Percentiles rank a stretch among this genome's conserved stretches.
Evolutionary conservation across 306 rosid genomes (phyloP).

Genomic region (Quercus rubra): DNA sequence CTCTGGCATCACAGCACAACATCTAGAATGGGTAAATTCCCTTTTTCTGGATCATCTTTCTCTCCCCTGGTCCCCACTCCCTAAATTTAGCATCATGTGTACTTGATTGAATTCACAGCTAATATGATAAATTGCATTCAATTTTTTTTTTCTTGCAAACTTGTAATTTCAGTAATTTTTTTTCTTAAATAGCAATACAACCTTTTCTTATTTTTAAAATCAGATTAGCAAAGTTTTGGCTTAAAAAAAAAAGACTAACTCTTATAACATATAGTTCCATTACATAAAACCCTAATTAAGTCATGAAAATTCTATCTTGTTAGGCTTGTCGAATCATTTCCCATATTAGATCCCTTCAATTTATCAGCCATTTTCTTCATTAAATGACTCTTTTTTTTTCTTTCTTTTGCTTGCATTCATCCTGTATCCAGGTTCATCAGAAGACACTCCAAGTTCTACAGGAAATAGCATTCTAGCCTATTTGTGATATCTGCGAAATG

Average conservation of each 20-base stretch:
- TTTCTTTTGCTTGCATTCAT: constrained; percentile 16
- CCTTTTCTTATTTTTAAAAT: not conserved
- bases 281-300: not conserved
- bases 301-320: not conserved
- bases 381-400: not conserved
- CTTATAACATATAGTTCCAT: not conserved
- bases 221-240: not conserved
- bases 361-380: constrained; percentile 3
- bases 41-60: constrained; percentile 9
- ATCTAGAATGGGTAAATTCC: constrained; percentile 79
- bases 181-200: not conserved
- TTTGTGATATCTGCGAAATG: not conserved
- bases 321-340: not conserved
- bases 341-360: not conserved
- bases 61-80: not conserved
- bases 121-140: not conserved
- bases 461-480: constrained; percentile 68
- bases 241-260: not conserved
- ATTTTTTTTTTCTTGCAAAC: not conserved
- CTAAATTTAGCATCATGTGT: not conserved
- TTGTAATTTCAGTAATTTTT: not conserved
- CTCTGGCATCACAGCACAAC: constrained; percentile 92
- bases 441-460: constrained; percentile 84
- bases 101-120: not conserved
- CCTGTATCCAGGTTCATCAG: constrained; percentile 69